Base-by-base conservation (phyloP, 495 filamentous ascomycete species). In the Hypoxylon crocopeplum region DNA sequence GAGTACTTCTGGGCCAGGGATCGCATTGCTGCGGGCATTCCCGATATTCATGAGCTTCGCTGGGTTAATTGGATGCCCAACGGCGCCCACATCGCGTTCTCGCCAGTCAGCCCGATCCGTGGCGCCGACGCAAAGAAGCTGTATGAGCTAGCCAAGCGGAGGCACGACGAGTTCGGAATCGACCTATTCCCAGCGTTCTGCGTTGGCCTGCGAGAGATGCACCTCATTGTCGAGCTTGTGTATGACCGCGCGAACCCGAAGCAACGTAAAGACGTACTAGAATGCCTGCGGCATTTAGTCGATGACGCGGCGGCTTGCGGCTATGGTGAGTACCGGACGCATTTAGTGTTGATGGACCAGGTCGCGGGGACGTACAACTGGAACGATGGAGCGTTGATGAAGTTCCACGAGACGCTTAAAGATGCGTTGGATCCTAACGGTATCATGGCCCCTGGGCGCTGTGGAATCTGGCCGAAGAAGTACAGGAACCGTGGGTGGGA, bases 361-460 rank as follows among this genome's bases (percentile, higher is more conserved):
- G 76, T 87, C 8, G 78, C 80, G 0, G 73, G 68, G 10, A 84
- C 81, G n/a, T 87, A 86, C 62, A 76, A 68, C 36, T 86, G 73
- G 70, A 81, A 81, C 54, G 72, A 82, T 44, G 72, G 75, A 17
- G 77, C 78, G 3, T 52, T 80, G 59, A 77, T 78, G 74, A 77
- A 72, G 63, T 79, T 86, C 38, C 81, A 82, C 49, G 78, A 85
- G 74, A 72, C 51, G 27, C 50, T 85, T 8, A 84, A 85, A 72
- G 75, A 86, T 50, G 75, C 79, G 12, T 56, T 85, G n/a, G 83
- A 86, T 68, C 82, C 81, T 3, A 85, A 84, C 42, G 79, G 81
- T 0, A 84, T 86, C 36, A 58, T 85, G 44, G 76, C 80, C 2
- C 82, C 83, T 0, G 83, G 83, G 0, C 77, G 79, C 56, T 78